Conservation (phyloP, 805 yeast genomes). For the Deakozyma indianensis region DNA sequence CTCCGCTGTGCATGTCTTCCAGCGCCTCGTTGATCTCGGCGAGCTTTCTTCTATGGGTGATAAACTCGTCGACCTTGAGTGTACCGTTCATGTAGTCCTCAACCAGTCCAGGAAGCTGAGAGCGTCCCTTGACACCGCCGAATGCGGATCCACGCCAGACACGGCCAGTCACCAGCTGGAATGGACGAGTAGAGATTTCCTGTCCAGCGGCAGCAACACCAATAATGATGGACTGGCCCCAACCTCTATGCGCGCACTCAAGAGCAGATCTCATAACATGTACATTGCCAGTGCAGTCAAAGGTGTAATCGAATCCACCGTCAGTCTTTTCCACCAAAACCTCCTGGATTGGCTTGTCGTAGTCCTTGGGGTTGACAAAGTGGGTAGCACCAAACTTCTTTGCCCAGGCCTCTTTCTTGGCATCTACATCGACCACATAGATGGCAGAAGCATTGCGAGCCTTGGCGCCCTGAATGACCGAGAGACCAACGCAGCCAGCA, state of each 20-base stretch:
- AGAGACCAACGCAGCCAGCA: constrained; percentile 93
- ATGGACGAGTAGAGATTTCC: constrained; percentile 94
- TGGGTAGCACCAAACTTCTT: constrained; percentile 88
- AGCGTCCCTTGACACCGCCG: constrained; percentile 96
- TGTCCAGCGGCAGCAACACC: constrained; percentile 99
- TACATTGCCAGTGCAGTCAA: constrained; percentile 96
- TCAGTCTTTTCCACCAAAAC: constrained; percentile 81
- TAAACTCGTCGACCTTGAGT: constrained; percentile 85
- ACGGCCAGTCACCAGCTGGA: constrained; percentile 97
- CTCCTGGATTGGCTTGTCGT: constrained; percentile 65
- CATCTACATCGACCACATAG: constrained; percentile 79
- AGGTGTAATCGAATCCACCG: constrained; percentile 93
- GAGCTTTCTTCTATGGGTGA: constrained; percentile 77
- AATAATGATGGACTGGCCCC: constrained; percentile 92
- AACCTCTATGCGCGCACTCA: constrained; percentile 96
- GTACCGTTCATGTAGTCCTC: constrained; percentile 70
- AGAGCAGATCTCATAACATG: constrained; percentile 91
- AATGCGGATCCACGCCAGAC: constrained; percentile 99
- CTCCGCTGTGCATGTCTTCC: constrained; percentile 89
- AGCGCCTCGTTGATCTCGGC: constrained; percentile 75
- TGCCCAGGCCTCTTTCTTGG: constrained; percentile 76
- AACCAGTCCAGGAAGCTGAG: constrained; percentile 85
- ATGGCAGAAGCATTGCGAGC: constrained; percentile 64
- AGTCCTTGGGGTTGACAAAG: constrained; percentile 71
- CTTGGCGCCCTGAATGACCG: constrained; percentile 91